Percentiles rank a stretch among this genome's conserved stretches.
phyloP scores from a whole-genome alignment of 768 basidiomycete genomes.

The Kwoniella sp. region DNA sequence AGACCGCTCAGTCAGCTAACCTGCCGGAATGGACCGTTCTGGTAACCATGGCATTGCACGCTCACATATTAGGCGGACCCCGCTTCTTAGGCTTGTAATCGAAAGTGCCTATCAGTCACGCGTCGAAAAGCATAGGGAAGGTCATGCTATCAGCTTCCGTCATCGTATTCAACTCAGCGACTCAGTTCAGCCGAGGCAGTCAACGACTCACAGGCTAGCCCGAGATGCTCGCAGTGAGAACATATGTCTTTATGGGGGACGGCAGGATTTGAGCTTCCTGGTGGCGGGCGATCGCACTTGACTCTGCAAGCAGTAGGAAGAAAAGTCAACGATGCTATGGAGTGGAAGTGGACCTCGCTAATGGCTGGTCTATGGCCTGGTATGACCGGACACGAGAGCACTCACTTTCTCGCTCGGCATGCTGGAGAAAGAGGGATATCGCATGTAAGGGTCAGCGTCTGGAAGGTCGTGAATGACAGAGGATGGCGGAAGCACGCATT shows the following conservation, averaged over 20 bases:
- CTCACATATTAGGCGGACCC: slow-evolving; percentile 85
- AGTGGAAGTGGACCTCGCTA: too few relatives aligned
- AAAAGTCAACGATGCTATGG: background rate
- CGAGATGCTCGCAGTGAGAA: slow-evolving; percentile 34
- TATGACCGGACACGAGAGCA: background rate
- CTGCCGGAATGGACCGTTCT: too few relatives aligned
- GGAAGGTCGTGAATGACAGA: background rate
- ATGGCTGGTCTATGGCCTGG: too few relatives aligned
- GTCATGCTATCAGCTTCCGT: too few relatives aligned
- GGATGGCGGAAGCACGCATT: too few relatives aligned
- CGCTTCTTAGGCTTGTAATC: slow-evolving; percentile 92
- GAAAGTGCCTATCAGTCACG: slow-evolving; percentile 70
- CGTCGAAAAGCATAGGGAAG: too few relatives aligned
- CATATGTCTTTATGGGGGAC: slow-evolving; percentile 25
- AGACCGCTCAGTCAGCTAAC: too few relatives aligned
- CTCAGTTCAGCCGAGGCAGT: too few relatives aligned
- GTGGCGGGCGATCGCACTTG: slow-evolving; percentile 48
- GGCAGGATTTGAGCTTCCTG: slow-evolving; percentile 13
- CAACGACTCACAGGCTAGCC: slow-evolving; percentile 35
- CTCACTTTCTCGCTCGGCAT: slow-evolving; percentile 52
- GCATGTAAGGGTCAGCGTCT: background rate
- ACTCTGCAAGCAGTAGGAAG: slow-evolving; percentile 25
- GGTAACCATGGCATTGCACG: background rate
- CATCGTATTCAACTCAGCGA: too few relatives aligned
- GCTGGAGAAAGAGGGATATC: slow-evolving; percentile 17